phyloP scores from a whole-genome alignment of 2,329 filamentous ascomycete species.

The Septoria linicola region DNA sequence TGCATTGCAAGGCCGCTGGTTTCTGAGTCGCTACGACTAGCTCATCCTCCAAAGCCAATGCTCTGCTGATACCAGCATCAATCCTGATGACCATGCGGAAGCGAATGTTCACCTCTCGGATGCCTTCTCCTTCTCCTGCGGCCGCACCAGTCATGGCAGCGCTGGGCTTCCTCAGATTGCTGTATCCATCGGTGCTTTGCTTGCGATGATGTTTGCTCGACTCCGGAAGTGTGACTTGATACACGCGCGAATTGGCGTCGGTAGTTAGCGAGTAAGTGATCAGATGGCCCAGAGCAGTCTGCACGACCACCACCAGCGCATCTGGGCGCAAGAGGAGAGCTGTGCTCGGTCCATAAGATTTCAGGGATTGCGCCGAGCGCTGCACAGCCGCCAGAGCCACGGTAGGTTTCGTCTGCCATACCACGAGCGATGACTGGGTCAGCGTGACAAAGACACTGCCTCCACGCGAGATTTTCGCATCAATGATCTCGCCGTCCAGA shows the following conservation, averaged over 20 bases:
- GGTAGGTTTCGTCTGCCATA: constrained; percentile 95
- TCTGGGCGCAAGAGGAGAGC: constrained; percentile 86
- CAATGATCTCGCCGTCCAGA: constrained; percentile 57
- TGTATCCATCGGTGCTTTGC: constrained; percentile 48
- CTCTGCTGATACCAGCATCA: constrained; percentile 87
- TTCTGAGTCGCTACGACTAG: constrained; percentile 87
- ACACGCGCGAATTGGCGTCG: constrained; percentile 78
- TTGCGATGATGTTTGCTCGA: constrained; percentile 46
- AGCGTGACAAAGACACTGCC: constrained; percentile 86
- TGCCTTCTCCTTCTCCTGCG: constrained; percentile 76
- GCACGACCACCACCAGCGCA: constrained; percentile 85
- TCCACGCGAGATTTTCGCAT: constrained; percentile 72
- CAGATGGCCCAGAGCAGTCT: constrained; percentile 80
- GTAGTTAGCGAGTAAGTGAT: constrained; percentile 92
- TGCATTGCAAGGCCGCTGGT: constrained; percentile 93
- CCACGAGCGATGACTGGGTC: constrained; percentile 77
- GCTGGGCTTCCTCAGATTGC: constrained; percentile 27
- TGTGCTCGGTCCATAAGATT: constrained; percentile 80
- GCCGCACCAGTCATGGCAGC: constrained; percentile 49
- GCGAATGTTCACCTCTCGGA: constrained; percentile 82
- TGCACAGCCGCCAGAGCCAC: constrained; percentile 82
- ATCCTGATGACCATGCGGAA: constrained; percentile 99
- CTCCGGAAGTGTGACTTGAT: constrained; percentile 75
- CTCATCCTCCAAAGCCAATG: constrained; percentile 87
- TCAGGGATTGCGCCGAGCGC: constrained; percentile 75